Evolutionary conservation across 2,329 filamentous ascomycete species (phyloP).

Genomic region (Monosporascus sp.): DNA sequence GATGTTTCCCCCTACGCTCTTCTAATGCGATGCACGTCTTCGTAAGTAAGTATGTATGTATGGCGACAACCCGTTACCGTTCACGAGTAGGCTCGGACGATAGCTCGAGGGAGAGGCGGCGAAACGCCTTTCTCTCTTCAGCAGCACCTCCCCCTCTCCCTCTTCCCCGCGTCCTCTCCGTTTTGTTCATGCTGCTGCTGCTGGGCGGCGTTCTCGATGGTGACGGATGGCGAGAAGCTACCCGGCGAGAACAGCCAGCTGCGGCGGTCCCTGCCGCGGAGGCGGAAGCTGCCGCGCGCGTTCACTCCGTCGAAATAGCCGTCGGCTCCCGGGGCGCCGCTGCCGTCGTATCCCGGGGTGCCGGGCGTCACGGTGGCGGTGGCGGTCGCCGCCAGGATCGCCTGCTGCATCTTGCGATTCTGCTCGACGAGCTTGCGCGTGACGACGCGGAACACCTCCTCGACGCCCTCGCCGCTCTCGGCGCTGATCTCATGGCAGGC

Average conservation of each 20-base stretch:
- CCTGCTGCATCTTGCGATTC: conserved; percentile 58
- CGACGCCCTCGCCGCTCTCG: conserved; percentile 89
- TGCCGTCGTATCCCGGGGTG: conserved; percentile 40
- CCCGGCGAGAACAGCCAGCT: conserved; percentile 54
- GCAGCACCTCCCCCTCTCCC: conserved; percentile 20
- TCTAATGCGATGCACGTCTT: no score
- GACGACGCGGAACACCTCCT: conserved; percentile 82
- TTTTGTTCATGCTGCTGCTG: conserved; percentile 19
- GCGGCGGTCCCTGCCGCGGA: conserved; percentile 47
- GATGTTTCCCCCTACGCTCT: no score
- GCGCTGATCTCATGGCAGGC: conserved; percentile 96
- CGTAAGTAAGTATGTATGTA: no score
- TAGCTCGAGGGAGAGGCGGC: no score
- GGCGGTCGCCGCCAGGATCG: conserved; percentile 49
- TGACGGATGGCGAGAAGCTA: conserved; percentile 46
- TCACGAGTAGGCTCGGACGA: no score
- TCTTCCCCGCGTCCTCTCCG: conserved; percentile 8
- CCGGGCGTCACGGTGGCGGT: conserved; percentile 42
- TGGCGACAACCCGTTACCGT: no score
- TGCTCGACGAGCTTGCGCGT: conserved; percentile 59
- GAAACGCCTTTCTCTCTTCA: conserved; percentile 7
- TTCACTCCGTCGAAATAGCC: conserved; percentile 47
- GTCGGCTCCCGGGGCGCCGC: conserved; percentile 16
- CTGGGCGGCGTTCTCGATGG: conserved; percentile 39
- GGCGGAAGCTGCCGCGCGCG: conserved; percentile 47